These are phyloP conservation scores for Magnolia kwangsiensis DNA, from an alignment of 164 flowering plant species.

Conservation along the genomic window DNA sequence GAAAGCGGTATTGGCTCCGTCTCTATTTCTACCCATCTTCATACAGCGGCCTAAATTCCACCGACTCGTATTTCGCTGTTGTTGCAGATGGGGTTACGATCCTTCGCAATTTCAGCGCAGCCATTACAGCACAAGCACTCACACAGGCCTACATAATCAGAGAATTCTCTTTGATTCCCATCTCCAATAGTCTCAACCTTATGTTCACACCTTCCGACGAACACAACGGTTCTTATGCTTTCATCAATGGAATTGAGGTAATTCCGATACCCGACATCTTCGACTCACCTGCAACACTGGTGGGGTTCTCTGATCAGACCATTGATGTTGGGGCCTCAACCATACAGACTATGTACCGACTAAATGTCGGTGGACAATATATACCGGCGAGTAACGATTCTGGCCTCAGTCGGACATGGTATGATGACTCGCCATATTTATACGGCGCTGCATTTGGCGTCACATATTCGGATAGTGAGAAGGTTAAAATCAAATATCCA, in stretches of 20 bases:
- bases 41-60: constrained; percentile 33
- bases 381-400: constrained; percentile 62
- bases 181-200: constrained; percentile 27
- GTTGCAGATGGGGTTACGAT: constrained; percentile 41
- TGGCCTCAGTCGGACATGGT: constrained; percentile 59
- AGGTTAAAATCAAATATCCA: constrained; percentile 29
- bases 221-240: constrained; percentile 46
- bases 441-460: constrained; percentile 51
- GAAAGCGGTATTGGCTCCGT: constrained; percentile 38
- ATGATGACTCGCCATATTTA: constrained; percentile 64
- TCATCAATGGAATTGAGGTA: constrained; percentile 79
- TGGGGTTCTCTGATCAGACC: constrained; percentile 35
- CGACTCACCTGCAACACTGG: constrained; percentile 31
- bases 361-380: constrained; percentile 78
- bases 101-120: constrained; percentile 69
- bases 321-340: constrained; percentile 20
- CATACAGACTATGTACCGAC: constrained; percentile 60
- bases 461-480: constrained; percentile 23
- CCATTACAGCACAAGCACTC: constrained; percentile 62
- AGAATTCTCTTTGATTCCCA: constrained; percentile 43
- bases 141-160: constrained; percentile 62
- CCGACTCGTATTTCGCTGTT: constrained; percentile 48
- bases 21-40: constrained; percentile 75
- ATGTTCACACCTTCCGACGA: constrained; percentile 48
- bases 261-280: constrained; percentile 49